phyloP scores from a whole-genome alignment of 306 rosid species.

The Lathyrus tuberosus region DNA sequence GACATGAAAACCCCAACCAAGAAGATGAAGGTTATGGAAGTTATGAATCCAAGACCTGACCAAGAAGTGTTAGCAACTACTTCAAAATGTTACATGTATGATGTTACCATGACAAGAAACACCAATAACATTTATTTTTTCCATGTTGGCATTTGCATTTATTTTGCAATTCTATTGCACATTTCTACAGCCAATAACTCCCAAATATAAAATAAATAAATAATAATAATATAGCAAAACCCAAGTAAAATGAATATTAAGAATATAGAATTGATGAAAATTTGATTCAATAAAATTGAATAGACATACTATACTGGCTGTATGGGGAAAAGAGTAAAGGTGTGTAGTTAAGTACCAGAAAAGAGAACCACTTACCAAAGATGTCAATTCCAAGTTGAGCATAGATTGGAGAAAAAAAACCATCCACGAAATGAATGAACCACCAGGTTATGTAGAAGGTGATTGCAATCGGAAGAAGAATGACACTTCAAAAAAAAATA shows the following conservation, averaged over 20 bases:
- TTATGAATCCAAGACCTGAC: constrained; percentile 90
- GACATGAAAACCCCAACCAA: constrained; percentile 97
- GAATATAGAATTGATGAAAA: neutral
- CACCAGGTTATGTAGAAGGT: constrained; percentile 98
- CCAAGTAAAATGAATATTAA: constrained; percentile 3
- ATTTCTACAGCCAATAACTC: constrained; percentile 12
- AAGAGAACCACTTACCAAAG: constrained; percentile 66
- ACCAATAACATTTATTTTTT: neutral
- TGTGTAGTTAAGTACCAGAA: constrained; percentile 40
- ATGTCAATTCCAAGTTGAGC: constrained; percentile 90
- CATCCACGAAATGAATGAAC: constrained; percentile 97
- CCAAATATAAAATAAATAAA: constrained; percentile 21
- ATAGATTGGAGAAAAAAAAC: constrained; percentile 93
- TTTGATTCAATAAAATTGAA: constrained; percentile 8
- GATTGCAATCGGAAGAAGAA: constrained; percentile 88
- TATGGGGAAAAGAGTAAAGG: neutral
- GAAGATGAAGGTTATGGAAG: constrained; percentile 92
- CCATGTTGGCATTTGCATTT: neutral
- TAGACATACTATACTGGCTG: neutral
- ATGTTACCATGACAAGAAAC: constrained; percentile 16
- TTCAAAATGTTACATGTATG: constrained; percentile 22
- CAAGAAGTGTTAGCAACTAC: constrained; percentile 35
- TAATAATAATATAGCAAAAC: neutral
- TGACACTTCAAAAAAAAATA: constrained; percentile 66
- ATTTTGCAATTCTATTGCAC: constrained; percentile 8